Evolutionary conservation across 2,329 filamentous ascomycete species (phyloP).

Genomic region (Thielaviopsis musarum): DNA sequence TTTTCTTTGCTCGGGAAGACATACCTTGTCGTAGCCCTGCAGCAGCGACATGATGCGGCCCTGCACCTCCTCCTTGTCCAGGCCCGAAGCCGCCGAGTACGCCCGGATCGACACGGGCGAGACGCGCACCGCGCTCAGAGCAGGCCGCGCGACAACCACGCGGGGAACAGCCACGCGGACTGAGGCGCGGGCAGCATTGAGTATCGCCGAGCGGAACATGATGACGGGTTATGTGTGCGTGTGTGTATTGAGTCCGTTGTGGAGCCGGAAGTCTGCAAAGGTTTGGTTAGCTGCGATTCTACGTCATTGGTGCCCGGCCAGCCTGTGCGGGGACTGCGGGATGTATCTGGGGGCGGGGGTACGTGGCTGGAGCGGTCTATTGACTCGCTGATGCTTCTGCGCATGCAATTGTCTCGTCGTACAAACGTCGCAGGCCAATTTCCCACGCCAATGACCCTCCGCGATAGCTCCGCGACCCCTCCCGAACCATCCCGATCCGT

Average conservation of each 20-base stretch:
- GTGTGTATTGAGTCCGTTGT: neutral
- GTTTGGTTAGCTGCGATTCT: neutral
- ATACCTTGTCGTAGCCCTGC: conserved; percentile 85
- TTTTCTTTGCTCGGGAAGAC: conserved; percentile 10
- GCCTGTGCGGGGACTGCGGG: neutral
- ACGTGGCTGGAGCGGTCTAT: too few relatives aligned
- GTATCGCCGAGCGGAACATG: conserved; percentile 82
- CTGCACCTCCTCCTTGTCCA: conserved; percentile 73
- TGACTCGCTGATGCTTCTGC: too few relatives aligned
- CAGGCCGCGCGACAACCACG: conserved; percentile 30
- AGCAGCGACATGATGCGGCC: conserved; percentile 83
- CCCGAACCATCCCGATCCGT: neutral
- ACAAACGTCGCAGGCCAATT: too few relatives aligned
- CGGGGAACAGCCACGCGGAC: neutral
- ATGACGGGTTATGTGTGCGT: conserved; percentile 8
- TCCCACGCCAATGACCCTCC: neutral
- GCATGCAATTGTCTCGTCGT: too few relatives aligned
- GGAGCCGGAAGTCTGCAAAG: neutral
- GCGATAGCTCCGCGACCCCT: neutral
- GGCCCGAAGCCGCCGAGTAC: conserved; percentile 69
- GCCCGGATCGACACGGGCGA: conserved; percentile 56
- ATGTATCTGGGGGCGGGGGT: too few relatives aligned
- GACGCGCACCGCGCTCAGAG: conserved; percentile 27
- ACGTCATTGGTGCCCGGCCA: neutral
- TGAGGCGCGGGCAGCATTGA: conserved; percentile 21